A percentile compares a stretch with the other conserved stretches of the same genome.
phyloP scores from a whole-genome alignment of 176 grass and related monocot genomes.

The Ensete ventricosum region DNA sequence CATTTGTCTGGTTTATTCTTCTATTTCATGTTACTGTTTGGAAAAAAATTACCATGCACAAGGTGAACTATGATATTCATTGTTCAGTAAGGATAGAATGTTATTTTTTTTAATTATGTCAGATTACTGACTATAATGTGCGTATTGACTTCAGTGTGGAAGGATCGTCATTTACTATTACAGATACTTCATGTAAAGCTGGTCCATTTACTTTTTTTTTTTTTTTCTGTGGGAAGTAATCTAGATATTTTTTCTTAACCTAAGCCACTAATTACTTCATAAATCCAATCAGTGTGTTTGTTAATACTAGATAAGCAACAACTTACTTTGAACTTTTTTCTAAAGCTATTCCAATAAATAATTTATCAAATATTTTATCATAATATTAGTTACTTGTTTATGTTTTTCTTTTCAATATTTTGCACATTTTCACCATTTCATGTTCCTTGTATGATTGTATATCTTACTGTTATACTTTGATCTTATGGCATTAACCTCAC shows the following conservation, averaged over 20 bases:
- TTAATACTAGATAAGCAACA: too few species aligned
- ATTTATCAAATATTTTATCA: too few species aligned
- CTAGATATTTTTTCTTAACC: too few species aligned
- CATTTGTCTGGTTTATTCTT: neutral
- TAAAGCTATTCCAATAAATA: too few species aligned
- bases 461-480: neutral
- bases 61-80: neutral
- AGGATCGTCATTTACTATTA: neutral
- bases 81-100: neutral
- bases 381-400: too few species aligned
- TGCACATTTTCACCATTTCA: too few species aligned
- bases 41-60: too few species aligned
- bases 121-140: neutral
- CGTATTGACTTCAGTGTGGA: neutral
- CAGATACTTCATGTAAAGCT: neutral
- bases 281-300: too few species aligned
- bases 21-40: neutral
- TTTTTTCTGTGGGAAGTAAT: neutral
- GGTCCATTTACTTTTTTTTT: neutral
- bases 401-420: too few species aligned
- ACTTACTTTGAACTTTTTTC: too few species aligned
- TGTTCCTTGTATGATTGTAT: too few species aligned
- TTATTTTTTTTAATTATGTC: neutral
- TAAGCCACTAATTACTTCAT: too few species aligned
- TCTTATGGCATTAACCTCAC: neutral